phyloP scores from a whole-genome alignment of 2,329 filamentous ascomycete genomes.

The Colletotrichum karsti region DNA sequence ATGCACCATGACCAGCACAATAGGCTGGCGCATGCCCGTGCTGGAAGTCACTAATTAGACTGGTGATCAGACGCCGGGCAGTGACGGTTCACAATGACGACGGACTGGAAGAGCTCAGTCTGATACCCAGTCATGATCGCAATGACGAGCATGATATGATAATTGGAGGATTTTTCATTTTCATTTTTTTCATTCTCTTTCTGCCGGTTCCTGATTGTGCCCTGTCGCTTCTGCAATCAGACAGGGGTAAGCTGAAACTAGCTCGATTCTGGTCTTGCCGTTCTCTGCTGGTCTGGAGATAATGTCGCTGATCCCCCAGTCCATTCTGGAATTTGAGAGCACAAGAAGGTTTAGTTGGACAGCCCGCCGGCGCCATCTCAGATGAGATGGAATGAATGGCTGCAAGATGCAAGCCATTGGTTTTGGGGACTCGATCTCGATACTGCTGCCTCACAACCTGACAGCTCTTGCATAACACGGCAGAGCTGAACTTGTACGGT shows the following conservation, averaged over 20 bases:
- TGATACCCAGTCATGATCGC: no score
- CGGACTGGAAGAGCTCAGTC: no score
- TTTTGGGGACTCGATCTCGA: not conserved
- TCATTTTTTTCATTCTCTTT: not conserved
- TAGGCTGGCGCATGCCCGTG: no score
- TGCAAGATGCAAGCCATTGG: conserved; percentile 1
- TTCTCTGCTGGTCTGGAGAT: conserved; percentile 1
- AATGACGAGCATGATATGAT: not conserved
- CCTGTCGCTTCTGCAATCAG: conserved; percentile 17
- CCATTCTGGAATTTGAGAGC: not conserved
- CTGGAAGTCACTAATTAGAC: not conserved
- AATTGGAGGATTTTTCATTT: not conserved
- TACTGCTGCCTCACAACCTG: not conserved
- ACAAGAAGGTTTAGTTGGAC: not conserved
- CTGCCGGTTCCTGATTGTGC: conserved; percentile 6
- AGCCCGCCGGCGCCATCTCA: not conserved
- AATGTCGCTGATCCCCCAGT: conserved; percentile 6
- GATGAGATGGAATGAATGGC: not conserved
- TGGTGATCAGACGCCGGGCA: not conserved
- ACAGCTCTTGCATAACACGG: not conserved
- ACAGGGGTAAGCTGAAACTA: conserved; percentile 19
- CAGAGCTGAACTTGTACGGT: not conserved
- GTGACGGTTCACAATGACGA: no score
- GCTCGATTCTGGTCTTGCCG: not conserved
- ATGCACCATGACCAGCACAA: not conserved